A percentile compares a stretch with the other conserved stretches of the same genome.
These are phyloP conservation scores for Gyromitra esculenta DNA, from an alignment of 2,329 filamentous ascomycete genomes.

Conservation along the genomic window DNA sequence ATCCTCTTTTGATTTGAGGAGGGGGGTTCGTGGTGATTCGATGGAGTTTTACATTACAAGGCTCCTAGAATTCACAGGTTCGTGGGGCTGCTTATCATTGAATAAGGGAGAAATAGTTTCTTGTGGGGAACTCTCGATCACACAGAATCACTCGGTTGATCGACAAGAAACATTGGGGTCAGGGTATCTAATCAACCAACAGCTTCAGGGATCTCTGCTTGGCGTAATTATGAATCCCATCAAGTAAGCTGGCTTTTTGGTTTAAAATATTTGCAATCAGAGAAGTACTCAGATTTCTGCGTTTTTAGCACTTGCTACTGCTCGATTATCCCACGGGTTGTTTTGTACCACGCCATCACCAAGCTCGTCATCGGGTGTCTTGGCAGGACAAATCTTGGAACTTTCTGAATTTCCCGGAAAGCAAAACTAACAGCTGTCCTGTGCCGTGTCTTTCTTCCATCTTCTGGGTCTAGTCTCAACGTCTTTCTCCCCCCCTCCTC, in stretches of 20 bases:
- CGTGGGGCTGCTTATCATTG: no score
- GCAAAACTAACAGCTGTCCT: slow-evolving; percentile 34
- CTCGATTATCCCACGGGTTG: neutral
- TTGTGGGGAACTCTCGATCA: neutral
- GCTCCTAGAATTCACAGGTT: no score
- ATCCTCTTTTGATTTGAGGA: neutral
- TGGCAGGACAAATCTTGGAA: slow-evolving; percentile 32
- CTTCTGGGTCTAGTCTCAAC: slow-evolving; percentile 3
- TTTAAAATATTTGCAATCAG: neutral
- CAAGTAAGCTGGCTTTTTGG: neutral
- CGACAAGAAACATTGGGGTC: neutral
- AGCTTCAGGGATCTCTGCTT: neutral
- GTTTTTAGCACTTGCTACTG: neutral
- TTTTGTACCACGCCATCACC: neutral
- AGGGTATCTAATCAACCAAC: neutral
- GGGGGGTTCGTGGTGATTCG: no score
- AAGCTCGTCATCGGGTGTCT: slow-evolving; percentile 42
- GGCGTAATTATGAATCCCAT: neutral
- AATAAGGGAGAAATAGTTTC: no score
- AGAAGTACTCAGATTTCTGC: neutral
- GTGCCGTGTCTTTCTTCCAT: slow-evolving; percentile 23
- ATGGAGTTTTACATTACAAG: no score
- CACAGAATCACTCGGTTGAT: neutral
- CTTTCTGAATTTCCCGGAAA: neutral
- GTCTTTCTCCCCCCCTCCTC: neutral